These are phyloP conservation scores for Coemansia sp. DNA, from an alignment of 192 early-diverging fungal genomes.

Conservation along the genomic window DNA sequence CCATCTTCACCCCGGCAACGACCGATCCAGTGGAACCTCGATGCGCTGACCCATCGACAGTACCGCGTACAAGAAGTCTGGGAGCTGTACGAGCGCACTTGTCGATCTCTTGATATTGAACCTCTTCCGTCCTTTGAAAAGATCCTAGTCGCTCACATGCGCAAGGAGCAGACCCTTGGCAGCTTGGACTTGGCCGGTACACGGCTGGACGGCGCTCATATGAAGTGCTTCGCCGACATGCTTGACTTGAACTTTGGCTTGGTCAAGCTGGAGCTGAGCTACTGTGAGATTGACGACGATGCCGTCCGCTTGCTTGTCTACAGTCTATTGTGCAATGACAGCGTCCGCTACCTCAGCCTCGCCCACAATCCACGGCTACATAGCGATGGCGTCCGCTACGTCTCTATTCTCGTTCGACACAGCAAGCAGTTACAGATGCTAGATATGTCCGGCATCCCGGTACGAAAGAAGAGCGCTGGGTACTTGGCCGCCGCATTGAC, in stretches of 20 bases:
- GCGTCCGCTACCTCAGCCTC: conserved; percentile 65
- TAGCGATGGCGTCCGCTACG: conserved; percentile 73
- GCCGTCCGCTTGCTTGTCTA: conserved; percentile 71
- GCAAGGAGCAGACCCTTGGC: conserved; percentile 39
- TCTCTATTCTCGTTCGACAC: conserved; percentile 75
- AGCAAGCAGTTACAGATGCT: conserved; percentile 64
- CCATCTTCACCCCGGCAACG: conserved; percentile 13
- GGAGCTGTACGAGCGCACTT: conserved; percentile 47
- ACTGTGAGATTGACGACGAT: conserved; percentile 75
- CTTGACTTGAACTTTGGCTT: conserved; percentile 77
- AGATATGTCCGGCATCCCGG: conserved; percentile 68
- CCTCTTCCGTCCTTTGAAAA: conserved; percentile 39
- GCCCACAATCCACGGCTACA: conserved; percentile 69
- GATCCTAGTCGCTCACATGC: conserved; percentile 36
- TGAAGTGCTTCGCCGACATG: conserved; percentile 74
- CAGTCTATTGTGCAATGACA: conserved; percentile 70
- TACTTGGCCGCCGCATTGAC: conserved; percentile 70
- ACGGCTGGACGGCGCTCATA: conserved; percentile 57
- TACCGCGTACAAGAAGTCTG: conserved; percentile 51
- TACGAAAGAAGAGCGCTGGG: conserved; percentile 69
- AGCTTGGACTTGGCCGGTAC: conserved; percentile 55
- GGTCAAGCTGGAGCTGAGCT: conserved; percentile 63
- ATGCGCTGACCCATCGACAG: conserved; percentile 36
- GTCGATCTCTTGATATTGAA: conserved; percentile 36
- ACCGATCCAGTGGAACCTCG: conserved; percentile 48